phyloP scores from a whole-genome alignment of 345 rosid species.

The Laguncularia racemosa region DNA sequence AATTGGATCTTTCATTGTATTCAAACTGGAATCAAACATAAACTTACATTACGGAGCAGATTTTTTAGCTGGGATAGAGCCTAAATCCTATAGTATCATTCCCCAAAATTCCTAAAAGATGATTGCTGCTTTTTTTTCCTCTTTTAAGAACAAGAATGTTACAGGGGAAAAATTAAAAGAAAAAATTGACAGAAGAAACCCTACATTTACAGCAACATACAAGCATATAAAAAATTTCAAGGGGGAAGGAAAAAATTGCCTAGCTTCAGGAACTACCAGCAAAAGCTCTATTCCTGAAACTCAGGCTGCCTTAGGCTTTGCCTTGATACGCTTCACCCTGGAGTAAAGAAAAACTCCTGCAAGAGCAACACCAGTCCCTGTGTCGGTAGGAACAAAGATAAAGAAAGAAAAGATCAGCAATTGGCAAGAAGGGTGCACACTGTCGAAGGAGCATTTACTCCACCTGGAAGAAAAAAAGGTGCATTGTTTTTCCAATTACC shows the following conservation, averaged over 20 bases:
- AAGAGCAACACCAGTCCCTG: slow-evolving; percentile 93
- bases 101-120: no score
- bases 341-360: slow-evolving; percentile 96
- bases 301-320: slow-evolving; percentile 75
- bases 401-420: not conserved
- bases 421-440: not conserved
- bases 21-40: no score
- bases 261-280: slow-evolving; percentile 1
- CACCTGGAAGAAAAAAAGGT: not conserved
- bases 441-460: not conserved
- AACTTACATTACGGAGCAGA: no score
- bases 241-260: not conserved
- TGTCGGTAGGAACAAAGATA: slow-evolving; percentile 3
- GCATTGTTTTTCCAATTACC: slow-evolving; percentile 32
- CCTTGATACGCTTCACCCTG: slow-evolving; percentile 85
- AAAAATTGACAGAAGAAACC: not conserved
- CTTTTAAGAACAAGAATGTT: no score
- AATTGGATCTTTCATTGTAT: no score
- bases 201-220: not conserved
- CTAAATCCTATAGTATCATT: no score
- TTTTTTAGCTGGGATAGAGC: no score
- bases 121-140: no score
- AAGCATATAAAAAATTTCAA: slow-evolving; percentile 2
- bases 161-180: not conserved
- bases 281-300: slow-evolving; percentile 4